Base-by-base conservation (phyloP, 2,329 filamentous ascomycete species). In the Aspergillus fijiensis region DNA sequence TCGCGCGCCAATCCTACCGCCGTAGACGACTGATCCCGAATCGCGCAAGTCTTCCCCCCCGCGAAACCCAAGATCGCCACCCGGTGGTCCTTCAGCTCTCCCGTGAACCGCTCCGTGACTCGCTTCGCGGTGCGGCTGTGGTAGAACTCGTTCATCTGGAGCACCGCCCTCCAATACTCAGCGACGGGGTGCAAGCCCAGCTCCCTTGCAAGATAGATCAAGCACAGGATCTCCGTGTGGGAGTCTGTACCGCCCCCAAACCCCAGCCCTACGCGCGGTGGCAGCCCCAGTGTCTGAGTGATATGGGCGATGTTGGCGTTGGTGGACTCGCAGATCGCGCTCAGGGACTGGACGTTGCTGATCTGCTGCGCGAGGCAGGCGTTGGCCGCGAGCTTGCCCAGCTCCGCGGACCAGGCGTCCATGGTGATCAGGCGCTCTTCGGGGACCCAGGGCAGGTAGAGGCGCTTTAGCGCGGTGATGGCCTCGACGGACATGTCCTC, bases 361-460 rank as follows among this genome's bases (percentile, higher is more conserved):
- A 65, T 63, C 59, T 66, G 64, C 35, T 67, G 65, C 3, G 64
- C 60, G 1, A 66, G 51, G 7, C 63, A 42, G 3, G 64, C 64
- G 19, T 60, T 63, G 0, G 58, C 57, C 0, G 57, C 60, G 2
- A 67, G 57, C n/a, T 61, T 60, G 11, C 63, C 61, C 1, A 67
- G 50, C 23, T 67, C 65, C 0, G 63, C 55, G 0, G 64, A 66
- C 61, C 61, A 67, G 14, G 65, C 65, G 33, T 67, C 65, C 65
- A 67, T 67, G 25, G 65, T 66, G 27, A 67, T 55, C 11, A 67
- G 63, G 12, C 59, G 59, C 9, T 67, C 64, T 10, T 65, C 61
- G 0, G 64, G 49, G 3, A 67, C 49, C 56, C 61, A 68, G 0
- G 66, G 48, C 4, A 51, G 59, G 35, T 68, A 68, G 4, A 68